Conservation (phyloP, 257 asterid species). For the Henckelia pumila region DNA sequence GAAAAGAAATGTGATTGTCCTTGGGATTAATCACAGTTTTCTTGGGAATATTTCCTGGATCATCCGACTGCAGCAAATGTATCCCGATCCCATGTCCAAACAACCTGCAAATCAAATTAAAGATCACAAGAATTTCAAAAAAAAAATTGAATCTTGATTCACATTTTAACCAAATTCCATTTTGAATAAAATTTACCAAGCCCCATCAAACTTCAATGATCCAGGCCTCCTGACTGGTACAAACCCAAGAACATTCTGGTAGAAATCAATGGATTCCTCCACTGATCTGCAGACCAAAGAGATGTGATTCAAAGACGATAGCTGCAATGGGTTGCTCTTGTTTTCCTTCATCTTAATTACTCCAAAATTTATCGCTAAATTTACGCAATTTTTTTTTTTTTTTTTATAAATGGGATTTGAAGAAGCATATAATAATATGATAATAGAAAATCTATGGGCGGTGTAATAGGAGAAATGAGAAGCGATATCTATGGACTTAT, state of each 20-base stretch:
- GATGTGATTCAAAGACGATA: constrained; percentile 83
- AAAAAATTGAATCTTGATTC: too few species aligned
- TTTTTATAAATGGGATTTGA: too few species aligned
- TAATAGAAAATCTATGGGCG: too few species aligned
- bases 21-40: constrained; percentile 81
- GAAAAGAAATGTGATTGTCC: constrained; percentile 86
- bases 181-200: too few species aligned
- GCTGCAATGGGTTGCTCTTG: constrained; percentile 63
- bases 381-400: too few species aligned
- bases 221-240: constrained; percentile 85
- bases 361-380: too few species aligned
- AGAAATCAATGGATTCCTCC: constrained; percentile 71
- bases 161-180: too few species aligned
- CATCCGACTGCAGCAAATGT: constrained; percentile 80
- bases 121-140: not conserved
- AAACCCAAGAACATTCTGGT: constrained; percentile 79
- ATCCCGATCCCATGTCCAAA: constrained; percentile 94
- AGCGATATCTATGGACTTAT: too few species aligned
- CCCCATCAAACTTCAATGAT: constrained; percentile 78
- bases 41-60: constrained; percentile 59
- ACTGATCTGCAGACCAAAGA: constrained; percentile 81
- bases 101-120: constrained; percentile 45
- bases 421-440: too few species aligned
- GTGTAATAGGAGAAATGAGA: too few species aligned
- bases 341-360: constrained; percentile 64